phyloP scores from a whole-genome alignment of 768 basidiomycete species.

The Leccinum olivaceopallidum region DNA sequence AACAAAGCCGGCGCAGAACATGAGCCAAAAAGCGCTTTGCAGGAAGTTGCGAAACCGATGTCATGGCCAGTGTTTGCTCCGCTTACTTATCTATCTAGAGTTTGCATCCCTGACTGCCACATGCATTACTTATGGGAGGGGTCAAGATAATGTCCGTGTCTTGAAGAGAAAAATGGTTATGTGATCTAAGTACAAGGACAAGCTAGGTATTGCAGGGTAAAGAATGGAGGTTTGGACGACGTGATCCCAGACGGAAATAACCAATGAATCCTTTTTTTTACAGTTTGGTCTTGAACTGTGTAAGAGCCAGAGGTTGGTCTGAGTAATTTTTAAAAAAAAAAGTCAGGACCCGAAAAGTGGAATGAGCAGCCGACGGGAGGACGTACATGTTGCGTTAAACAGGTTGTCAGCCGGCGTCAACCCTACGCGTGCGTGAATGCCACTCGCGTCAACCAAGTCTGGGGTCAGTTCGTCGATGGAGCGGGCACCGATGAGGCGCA shows the following conservation, averaged over 20 bases:
- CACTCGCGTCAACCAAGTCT: conserved; percentile 80
- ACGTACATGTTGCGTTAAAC: conserved; percentile 36
- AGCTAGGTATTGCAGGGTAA: not conserved
- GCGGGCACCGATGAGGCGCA: conserved; percentile 86
- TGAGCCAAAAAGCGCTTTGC: not conserved
- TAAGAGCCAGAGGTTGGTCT: conserved; percentile 35
- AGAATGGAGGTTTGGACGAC: not conserved
- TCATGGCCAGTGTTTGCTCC: not conserved
- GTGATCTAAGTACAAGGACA: not conserved
- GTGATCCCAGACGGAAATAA: not conserved
- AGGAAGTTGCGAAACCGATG: not conserved
- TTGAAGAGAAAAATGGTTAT: not conserved
- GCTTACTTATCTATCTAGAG: not conserved
- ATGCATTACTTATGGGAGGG: not conserved
- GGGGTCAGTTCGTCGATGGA: conserved; percentile 76
- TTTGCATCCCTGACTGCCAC: conserved; percentile 1
- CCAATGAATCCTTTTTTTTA: not conserved
- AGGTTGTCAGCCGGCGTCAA: conserved; percentile 31
- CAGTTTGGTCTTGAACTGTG: conserved; percentile 25
- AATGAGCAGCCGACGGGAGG: not conserved
- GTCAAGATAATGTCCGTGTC: not conserved
- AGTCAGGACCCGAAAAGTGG: conserved; percentile 1
- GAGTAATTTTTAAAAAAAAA: not conserved
- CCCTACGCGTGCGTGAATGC: conserved; percentile 30
- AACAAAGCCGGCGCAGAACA: not conserved